Conservation (phyloP, 192 early-diverging fungal species). For the Chytriomyces sp. region DNA sequence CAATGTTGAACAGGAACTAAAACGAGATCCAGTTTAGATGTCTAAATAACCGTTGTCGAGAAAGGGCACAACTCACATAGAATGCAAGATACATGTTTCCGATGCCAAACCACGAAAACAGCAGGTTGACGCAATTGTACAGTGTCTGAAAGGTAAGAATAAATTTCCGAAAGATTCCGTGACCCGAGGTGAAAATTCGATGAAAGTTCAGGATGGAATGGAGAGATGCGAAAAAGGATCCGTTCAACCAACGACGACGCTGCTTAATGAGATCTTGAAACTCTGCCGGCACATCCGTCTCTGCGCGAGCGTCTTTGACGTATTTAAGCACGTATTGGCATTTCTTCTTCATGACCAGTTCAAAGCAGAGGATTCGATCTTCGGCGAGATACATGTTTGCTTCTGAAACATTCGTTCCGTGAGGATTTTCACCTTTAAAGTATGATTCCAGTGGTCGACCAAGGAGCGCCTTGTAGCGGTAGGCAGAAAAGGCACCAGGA, state of each 20-base stretch:
- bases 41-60: not conserved
- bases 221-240: conserved; percentile 76
- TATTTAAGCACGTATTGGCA: conserved; percentile 71
- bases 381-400: conserved; percentile 68
- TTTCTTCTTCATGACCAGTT: conserved; percentile 70
- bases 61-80: conserved; percentile 49
- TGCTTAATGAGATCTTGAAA: conserved; percentile 80
- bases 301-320: conserved; percentile 65
- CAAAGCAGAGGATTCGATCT: conserved; percentile 85
- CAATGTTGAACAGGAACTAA: conserved; percentile 40
- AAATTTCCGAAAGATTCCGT: conserved; percentile 55
- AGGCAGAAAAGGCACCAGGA: conserved; percentile 82
- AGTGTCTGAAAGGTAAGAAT: conserved; percentile 63
- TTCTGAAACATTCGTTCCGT: conserved; percentile 76
- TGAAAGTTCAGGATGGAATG: conserved; percentile 66
- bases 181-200: conserved; percentile 61
- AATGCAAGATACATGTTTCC: conserved; percentile 65
- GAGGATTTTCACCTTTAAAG: conserved; percentile 72
- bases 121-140: conserved; percentile 71
- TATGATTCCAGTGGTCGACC: conserved; percentile 70
- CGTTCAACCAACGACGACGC: conserved; percentile 83
- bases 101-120: conserved; percentile 56
- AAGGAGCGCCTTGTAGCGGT: conserved; percentile 69
- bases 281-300: conserved; percentile 76
- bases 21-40: not conserved